phyloP scores from a whole-genome alignment of 495 filamentous ascomycete genomes.

The Neurospora tetraspora region DNA sequence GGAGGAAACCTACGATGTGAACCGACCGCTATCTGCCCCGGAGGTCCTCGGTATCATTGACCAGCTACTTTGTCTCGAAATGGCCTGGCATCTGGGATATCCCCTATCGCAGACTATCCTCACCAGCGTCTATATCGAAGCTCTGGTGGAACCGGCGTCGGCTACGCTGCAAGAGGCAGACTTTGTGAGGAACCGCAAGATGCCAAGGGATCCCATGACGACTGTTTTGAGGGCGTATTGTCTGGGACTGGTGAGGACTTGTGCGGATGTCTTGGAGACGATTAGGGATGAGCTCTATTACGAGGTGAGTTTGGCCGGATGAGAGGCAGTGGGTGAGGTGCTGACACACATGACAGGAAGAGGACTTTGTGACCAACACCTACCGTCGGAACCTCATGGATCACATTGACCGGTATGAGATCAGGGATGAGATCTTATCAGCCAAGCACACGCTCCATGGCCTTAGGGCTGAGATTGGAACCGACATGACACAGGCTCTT shows the following conservation, averaged over 20 bases:
- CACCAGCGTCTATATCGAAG: slow-evolving; percentile 89
- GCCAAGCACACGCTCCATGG: slow-evolving; percentile 47
- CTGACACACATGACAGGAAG: slow-evolving; percentile 54
- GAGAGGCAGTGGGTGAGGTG: background rate
- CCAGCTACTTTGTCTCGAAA: slow-evolving; percentile 84
- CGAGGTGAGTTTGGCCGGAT: slow-evolving; percentile 47
- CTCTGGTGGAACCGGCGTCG: slow-evolving; percentile 63
- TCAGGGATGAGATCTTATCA: slow-evolving; percentile 49
- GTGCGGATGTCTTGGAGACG: slow-evolving; percentile 63
- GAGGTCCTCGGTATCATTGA: slow-evolving; percentile 92
- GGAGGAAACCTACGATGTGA: slow-evolving; percentile 78
- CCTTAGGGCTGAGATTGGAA: slow-evolving; percentile 31
- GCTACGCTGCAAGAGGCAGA: slow-evolving; percentile 56
- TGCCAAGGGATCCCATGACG: slow-evolving; percentile 40
- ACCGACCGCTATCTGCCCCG: slow-evolving; percentile 52
- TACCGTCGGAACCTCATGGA: slow-evolving; percentile 72
- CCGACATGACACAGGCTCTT: slow-evolving; percentile 50
- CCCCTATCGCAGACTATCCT: slow-evolving; percentile 91
- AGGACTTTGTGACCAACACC: slow-evolving; percentile 87
- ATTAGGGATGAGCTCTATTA: slow-evolving; percentile 75
- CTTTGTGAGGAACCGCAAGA: slow-evolving; percentile 37
- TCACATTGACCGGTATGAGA: slow-evolving; percentile 43
- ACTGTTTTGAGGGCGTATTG: slow-evolving; percentile 78
- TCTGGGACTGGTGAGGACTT: slow-evolving; percentile 71
- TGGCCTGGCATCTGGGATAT: slow-evolving; percentile 94